These are phyloP conservation scores for Colletotrichum caudatum DNA, from an alignment of 2,329 filamentous ascomycete genomes.

Conservation along the genomic window DNA sequence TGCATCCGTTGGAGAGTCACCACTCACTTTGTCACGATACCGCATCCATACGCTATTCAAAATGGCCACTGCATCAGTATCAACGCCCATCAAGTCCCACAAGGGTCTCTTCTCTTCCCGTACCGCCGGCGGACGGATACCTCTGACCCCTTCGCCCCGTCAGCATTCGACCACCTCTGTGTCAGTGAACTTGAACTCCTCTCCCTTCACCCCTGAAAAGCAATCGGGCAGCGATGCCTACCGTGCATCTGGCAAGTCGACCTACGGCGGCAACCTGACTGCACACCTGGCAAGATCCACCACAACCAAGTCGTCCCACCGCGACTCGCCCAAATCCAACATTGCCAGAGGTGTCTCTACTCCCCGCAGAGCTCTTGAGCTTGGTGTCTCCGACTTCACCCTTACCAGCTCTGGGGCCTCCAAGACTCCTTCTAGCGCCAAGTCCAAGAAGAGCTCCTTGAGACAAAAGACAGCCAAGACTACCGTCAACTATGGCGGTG, in stretches of 20 bases:
- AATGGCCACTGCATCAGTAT: conserved; percentile 86
- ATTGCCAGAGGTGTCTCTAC: conserved; percentile 82
- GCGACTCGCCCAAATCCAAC: conserved; percentile 96
- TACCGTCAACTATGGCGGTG: conserved; percentile 81
- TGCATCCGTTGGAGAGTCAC: conserved; percentile 60
- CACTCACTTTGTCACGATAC: conserved; percentile 51
- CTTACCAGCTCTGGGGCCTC: conserved; percentile 82
- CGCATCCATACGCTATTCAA: conserved; percentile 52
- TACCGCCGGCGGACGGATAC: conserved; percentile 94
- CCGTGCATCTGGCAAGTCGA: conserved; percentile 73
- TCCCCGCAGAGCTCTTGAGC: conserved; percentile 85
- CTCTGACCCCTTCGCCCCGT: conserved; percentile 90
- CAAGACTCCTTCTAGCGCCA: conserved; percentile 70
- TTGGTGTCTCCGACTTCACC: conserved; percentile 92
- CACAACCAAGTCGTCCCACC: conserved; percentile 74
- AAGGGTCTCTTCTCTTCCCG: conserved; percentile 91
- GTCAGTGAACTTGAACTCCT: conserved; percentile 69
- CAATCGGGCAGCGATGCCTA: conserved; percentile 62
- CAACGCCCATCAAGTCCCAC: conserved; percentile 95
- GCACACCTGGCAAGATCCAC: conserved; percentile 80
- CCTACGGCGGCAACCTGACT: conserved; percentile 83
- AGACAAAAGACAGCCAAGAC: conserved; percentile 76
- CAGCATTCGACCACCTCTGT: conserved; percentile 65
- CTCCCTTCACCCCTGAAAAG: conserved; percentile 82
- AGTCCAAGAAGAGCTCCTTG: conserved; percentile 66